Conservation (phyloP, 495 filamentous ascomycete species). For the Penicillium parvum region DNA sequence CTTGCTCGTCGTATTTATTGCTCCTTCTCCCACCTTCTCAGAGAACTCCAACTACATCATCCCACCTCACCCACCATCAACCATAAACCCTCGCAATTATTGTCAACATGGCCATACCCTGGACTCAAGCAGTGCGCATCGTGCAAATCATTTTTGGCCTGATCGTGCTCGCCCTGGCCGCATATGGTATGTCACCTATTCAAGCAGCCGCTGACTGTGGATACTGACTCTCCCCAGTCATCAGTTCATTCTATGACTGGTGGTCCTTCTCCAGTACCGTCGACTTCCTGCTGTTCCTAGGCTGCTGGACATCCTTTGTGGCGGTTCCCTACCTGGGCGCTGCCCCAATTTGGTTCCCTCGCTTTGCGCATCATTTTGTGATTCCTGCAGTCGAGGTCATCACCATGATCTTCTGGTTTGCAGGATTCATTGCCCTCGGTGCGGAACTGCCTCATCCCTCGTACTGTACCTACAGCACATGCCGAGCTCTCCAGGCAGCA, state of each 20-base stretch:
- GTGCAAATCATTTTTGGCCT: constrained; percentile 62
- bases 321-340: constrained; percentile 62
- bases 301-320: constrained; percentile 65
- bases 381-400: constrained; percentile 63
- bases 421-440: constrained; percentile 71
- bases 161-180: constrained; percentile 66
- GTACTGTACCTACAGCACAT: constrained; percentile 44
- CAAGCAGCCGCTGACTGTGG: background rate
- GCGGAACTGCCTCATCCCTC: constrained; percentile 48
- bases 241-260: constrained; percentile 18
- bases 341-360: constrained; percentile 55
- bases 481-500: constrained; percentile 47
- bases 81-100: background rate
- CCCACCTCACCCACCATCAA: background rate
- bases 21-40: too few relatives aligned
- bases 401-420: constrained; percentile 88
- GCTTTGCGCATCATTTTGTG: constrained; percentile 53
- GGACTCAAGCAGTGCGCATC: constrained; percentile 60
- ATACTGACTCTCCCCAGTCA: constrained; percentile 24
- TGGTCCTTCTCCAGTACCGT: constrained; percentile 41
- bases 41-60: too few relatives aligned
- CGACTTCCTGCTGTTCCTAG: constrained; percentile 70
- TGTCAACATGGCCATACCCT: constrained; percentile 32
- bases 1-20: background rate
- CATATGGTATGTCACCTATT: constrained; percentile 54